These are phyloP conservation scores for Sparassis latifolia DNA, from an alignment of 1,284 basidiomycete species.

Conservation along the genomic window DNA sequence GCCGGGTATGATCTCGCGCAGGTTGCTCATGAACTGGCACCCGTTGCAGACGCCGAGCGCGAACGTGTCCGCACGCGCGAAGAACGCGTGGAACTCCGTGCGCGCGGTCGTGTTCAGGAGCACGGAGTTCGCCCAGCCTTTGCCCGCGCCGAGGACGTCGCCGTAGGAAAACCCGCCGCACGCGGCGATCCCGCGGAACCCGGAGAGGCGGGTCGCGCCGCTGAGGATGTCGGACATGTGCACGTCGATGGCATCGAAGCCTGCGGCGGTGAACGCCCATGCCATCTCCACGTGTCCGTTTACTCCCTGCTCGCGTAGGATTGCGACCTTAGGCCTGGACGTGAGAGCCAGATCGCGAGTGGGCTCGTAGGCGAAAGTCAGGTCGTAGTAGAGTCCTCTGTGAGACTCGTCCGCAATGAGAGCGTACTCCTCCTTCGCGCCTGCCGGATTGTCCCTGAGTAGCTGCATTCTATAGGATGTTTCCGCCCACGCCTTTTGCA, in stretches of 20 bases:
- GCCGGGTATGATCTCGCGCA: constrained; percentile 85
- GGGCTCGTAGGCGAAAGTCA: constrained; percentile 56
- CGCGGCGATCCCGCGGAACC: constrained; percentile 87
- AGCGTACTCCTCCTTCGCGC: constrained; percentile 79
- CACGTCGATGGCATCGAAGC: constrained; percentile 92
- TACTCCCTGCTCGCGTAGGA: constrained; percentile 96
- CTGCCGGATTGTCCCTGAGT: constrained; percentile 78
- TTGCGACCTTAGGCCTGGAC: constrained; percentile 82
- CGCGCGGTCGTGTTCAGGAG: constrained; percentile 75
- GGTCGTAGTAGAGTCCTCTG: constrained; percentile 73
- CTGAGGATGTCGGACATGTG: constrained; percentile 97
- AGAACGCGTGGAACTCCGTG: constrained; percentile 77
- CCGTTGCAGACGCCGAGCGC: constrained; percentile 96
- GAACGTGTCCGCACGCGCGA: constrained; percentile 77
- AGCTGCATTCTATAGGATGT: constrained; percentile 92
- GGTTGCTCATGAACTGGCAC: constrained; percentile 92
- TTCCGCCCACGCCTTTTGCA: constrained; percentile 90
- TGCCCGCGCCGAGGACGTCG: constrained; percentile 95
- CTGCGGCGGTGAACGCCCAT: constrained; percentile 91
- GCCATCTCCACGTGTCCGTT: constrained; percentile 99
- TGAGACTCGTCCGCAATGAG: constrained; percentile 65
- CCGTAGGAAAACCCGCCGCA: constrained; percentile 99
- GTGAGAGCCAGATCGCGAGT: constrained; percentile 25
- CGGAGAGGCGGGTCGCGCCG: constrained; percentile 55
- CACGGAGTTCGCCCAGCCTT: constrained; percentile 95